Percentiles rank a stretch among this genome's conserved stretches.
phyloP scores from a whole-genome alignment of 768 basidiomycete species.

The Suillus spraguei region DNA sequence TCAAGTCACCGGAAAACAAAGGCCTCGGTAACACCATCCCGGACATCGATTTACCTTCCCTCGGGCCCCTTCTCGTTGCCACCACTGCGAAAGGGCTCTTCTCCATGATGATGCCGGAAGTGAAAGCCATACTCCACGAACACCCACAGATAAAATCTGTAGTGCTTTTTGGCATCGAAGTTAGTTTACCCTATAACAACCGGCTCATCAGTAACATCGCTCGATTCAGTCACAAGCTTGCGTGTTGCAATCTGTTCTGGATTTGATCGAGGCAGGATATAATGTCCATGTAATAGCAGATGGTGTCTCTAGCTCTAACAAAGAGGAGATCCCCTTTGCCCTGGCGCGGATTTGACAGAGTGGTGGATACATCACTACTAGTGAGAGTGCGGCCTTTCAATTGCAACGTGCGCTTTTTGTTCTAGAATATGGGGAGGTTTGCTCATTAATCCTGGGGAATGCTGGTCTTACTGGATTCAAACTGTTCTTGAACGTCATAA shows the following conservation, averaged over 20 bases:
- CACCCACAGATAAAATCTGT: constrained; percentile 56
- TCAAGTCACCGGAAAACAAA: constrained; percentile 29
- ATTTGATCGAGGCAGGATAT: constrained; percentile 53
- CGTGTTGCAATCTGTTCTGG: constrained; percentile 80
- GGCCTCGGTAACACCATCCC: constrained; percentile 71
- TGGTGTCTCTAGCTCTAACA: constrained; percentile 81
- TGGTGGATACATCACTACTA: constrained; percentile 78
- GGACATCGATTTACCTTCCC: constrained; percentile 54
- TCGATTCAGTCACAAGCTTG: constrained; percentile 78
- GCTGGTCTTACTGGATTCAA: constrained; percentile 68
- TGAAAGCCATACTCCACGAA: constrained; percentile 50
- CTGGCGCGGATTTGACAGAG: constrained; percentile 65
- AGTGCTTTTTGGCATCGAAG: constrained; percentile 89
- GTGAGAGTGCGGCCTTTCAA: constrained; percentile 81
- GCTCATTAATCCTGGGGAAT: constrained; percentile 48
- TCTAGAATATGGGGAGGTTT: constrained; percentile 15
- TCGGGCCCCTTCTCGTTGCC: constrained; percentile 59
- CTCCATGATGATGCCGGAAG: constrained; percentile 79
- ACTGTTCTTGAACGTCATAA: constrained; percentile 68
- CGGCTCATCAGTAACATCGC: constrained; percentile 3
- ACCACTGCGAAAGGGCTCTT: constrained; percentile 79
- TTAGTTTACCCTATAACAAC: constrained; percentile 32
- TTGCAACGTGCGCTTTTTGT: constrained; percentile 53
- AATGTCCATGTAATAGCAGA: constrained; percentile 78
- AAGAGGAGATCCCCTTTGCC: constrained; percentile 77